Evolutionary conservation across 2,329 filamentous ascomycete species (phyloP).

Genomic region (Xylaria sp.): DNA sequence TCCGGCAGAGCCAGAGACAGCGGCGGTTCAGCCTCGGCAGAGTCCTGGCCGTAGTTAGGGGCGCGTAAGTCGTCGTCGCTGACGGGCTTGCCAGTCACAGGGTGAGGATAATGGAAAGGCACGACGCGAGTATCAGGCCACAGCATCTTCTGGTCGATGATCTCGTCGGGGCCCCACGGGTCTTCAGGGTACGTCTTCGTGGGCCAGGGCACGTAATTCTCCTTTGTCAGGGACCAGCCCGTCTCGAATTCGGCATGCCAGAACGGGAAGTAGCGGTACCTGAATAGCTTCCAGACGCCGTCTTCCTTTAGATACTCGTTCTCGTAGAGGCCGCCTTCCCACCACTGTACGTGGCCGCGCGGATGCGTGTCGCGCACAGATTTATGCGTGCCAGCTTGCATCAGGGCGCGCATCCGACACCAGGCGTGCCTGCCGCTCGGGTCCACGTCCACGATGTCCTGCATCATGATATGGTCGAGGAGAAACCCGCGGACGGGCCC

Average conservation of each 20-base stretch:
- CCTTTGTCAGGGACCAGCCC: conserved; percentile 59
- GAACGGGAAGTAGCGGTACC: conserved; percentile 62
- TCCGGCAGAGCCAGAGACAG: conserved; percentile 49
- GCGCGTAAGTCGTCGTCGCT: conserved; percentile 55
- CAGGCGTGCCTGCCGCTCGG: conserved; percentile 53
- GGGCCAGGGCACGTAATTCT: conserved; percentile 59
- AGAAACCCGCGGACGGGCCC: conserved; percentile 62
- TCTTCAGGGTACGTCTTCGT: conserved; percentile 56
- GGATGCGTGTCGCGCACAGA: conserved; percentile 56
- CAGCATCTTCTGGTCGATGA: conserved; percentile 59
- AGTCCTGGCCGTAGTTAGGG: conserved; percentile 51
- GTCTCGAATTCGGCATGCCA: conserved; percentile 61
- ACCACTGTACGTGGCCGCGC: conserved; percentile 61
- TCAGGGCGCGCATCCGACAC: conserved; percentile 59
- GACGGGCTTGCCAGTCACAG: conserved; percentile 53
- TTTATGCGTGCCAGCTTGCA: conserved; percentile 57
- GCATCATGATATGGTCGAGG: conserved; percentile 63
- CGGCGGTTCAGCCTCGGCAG: conserved; percentile 47
- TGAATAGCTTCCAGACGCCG: conserved; percentile 60
- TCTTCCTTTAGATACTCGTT: conserved; percentile 64
- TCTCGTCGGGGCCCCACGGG: conserved; percentile 56
- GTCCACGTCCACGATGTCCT: conserved; percentile 60
- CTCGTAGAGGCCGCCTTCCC: conserved; percentile 63
- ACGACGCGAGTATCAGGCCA: conserved; percentile 62
- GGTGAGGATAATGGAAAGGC: conserved; percentile 59